Evolutionary conservation across 441 rosid species (phyloP).

Genomic region (Erysimum pusillum): DNA sequence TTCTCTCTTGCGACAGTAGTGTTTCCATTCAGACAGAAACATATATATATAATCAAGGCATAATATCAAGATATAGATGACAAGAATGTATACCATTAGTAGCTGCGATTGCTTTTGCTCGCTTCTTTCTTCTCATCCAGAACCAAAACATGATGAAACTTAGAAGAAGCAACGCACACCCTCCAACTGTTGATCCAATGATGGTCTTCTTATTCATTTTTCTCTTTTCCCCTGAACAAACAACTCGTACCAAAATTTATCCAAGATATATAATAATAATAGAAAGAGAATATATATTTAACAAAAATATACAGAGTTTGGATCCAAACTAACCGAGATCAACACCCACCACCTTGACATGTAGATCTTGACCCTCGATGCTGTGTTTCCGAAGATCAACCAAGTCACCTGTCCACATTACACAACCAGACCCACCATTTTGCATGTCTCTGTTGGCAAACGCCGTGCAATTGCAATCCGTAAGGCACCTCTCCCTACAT

Average conservation of each 20-base stretch:
- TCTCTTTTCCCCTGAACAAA: not conserved
- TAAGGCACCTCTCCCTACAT: not conserved
- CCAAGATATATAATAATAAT: too few species aligned
- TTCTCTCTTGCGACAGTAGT: not conserved
- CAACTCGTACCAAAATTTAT: not conserved
- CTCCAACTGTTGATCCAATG: not conserved
- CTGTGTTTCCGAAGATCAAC: not conserved
- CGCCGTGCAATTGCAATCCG: not conserved
- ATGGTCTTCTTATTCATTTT: not conserved
- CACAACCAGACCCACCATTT: not conserved
- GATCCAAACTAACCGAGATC: not conserved
- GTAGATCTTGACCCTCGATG: not conserved
- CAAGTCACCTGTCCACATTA: not conserved
- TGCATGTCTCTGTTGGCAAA: not conserved
- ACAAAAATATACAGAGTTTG: too few species aligned
- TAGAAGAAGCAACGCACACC: not conserved
- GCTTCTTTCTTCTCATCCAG: not conserved
- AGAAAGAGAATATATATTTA: too few species aligned
- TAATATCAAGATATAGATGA: not conserved
- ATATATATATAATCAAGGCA: too few species aligned
- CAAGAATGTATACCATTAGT: not conserved
- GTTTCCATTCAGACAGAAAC: not conserved
- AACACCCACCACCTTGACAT: not conserved
- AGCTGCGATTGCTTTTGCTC: not conserved
- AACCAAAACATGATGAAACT: not conserved